Base-by-base conservation (phyloP, 192 early-diverging fungal genomes). In the Coemansia sp. region DNA sequence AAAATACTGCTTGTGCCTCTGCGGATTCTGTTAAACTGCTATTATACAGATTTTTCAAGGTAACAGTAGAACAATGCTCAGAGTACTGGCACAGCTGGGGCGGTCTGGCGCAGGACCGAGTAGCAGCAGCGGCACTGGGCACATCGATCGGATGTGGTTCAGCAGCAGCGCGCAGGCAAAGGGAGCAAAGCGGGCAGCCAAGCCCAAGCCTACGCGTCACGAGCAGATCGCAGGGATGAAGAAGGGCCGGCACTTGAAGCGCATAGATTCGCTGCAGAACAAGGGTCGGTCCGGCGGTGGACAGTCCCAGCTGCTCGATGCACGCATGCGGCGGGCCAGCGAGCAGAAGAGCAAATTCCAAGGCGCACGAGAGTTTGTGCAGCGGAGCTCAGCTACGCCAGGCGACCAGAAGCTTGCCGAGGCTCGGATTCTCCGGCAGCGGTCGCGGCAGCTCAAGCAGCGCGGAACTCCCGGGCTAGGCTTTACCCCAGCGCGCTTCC, bases 401-500 rank as follows among this genome's bases (percentile, higher is more conserved):
- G 23, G 63, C 47, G 62, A 79, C 27, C 62, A 67, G 23, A 27
- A 47, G 12, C 15, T 63, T 51, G 72, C 65, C 0, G 78, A 75
- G 51, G 78, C 78, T 6, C 60, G 73, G 22, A 66, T 81, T 8
- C 65, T 69, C 21, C 39, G 66, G 35, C 72, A 81, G 67, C 21
- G 78, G 24, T 72, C 78, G 4, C 50, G 54, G 51, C 66, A 71
- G 48, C 39, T 75, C 25, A 75, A 72, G 56, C 55, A 39, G 15
- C 15, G 70, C 2, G 51, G 47, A 0, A 60, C 73, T 9, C 78
- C 78, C 0, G 79, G 79, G 22, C 75, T 83, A 58, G 87, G 87
- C 59, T 86, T 85, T 66, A 84, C 86, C 19, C 87, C 86, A 17
- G 87, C 85, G 9, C 73, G 85, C 27, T 88, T 87, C 62, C 68